A percentile compares a stretch with the other conserved stretches of the same genome.
Evolutionary conservation across 1,139 yeast genomes (phyloP).

Genomic region (Suhomyces choctaworum): DNA sequence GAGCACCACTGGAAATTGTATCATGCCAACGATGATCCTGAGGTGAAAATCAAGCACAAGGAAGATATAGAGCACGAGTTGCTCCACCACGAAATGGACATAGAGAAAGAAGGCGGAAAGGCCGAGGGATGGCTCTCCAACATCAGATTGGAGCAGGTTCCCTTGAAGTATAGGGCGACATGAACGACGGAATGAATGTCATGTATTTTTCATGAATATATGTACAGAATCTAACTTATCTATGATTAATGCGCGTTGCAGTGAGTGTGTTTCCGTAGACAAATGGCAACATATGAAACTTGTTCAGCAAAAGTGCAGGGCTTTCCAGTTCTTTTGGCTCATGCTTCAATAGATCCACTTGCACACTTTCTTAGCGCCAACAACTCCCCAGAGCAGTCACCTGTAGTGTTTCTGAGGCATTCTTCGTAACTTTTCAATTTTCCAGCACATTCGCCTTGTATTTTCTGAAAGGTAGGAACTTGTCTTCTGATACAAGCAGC

Average conservation of each 20-base stretch:
- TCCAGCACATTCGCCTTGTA: slow-evolving; percentile 57
- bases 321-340: neutral
- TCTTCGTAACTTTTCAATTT: slow-evolving; percentile 60
- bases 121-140: slow-evolving; percentile 32
- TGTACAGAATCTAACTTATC: slow-evolving; percentile 4
- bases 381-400: slow-evolving; percentile 29
- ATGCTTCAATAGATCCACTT: slow-evolving; percentile 6
- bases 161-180: slow-evolving; percentile 29
- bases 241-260: too few species aligned
- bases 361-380: slow-evolving; percentile 41
- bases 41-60: slow-evolving; percentile 73
- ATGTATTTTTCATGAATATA: neutral
- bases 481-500: slow-evolving; percentile 56
- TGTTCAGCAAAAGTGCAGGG: neutral
- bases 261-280: too few species aligned
- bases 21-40: slow-evolving; percentile 82
- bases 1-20: slow-evolving; percentile 92
- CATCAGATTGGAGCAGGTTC: slow-evolving; percentile 39
- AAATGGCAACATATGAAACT: neutral
- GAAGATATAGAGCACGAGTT: slow-evolving; percentile 91
- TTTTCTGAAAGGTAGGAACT: slow-evolving; percentile 66
- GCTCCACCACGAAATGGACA: slow-evolving; percentile 83
- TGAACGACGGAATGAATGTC: slow-evolving; percentile 1
- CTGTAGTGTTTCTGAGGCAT: slow-evolving; percentile 45
- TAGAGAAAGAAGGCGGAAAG: slow-evolving; percentile 54